phyloP scores from a whole-genome alignment of 139 green algal species.

The Picochlorum sp. region DNA sequence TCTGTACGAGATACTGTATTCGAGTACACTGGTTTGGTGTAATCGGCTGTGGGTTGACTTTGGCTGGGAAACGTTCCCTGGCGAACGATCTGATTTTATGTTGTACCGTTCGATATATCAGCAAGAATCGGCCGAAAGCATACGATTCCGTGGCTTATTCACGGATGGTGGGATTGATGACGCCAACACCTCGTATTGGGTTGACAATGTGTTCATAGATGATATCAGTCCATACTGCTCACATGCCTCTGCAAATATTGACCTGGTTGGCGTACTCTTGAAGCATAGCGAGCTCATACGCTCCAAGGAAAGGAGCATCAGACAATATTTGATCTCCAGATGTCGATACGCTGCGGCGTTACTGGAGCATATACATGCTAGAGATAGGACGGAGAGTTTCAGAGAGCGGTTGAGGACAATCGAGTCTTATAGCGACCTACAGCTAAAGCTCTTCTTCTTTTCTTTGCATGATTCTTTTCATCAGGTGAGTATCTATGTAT shows the following conservation, averaged over 20 bases:
- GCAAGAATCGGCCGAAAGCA: not conserved
- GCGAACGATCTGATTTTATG: not conserved
- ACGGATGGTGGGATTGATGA: slow-evolving; percentile 1
- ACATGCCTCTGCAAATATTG: slow-evolving; percentile 6
- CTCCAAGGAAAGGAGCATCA: not conserved
- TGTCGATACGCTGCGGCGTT: slow-evolving; percentile 10
- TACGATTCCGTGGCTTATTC: slow-evolving; percentile 8
- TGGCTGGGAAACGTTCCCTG: not conserved
- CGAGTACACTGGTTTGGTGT: slow-evolving; percentile 2
- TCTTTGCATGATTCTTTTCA: not conserved
- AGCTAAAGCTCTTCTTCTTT: slow-evolving; percentile 6
- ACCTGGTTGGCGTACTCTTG: not conserved
- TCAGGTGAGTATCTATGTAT: not conserved
- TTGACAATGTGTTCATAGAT: slow-evolving; percentile 11
- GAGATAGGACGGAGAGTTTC: not conserved
- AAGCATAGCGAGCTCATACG: not conserved
- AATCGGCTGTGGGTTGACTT: slow-evolving; percentile 4
- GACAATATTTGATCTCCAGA: not conserved
- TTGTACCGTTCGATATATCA: not conserved
- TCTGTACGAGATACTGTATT: slow-evolving; percentile 4
- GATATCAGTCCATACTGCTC: slow-evolving; percentile 4
- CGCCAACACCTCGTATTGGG: slow-evolving; percentile 3
- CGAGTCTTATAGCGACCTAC: slow-evolving; percentile 1
- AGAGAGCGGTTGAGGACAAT: not conserved
- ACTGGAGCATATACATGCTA: slow-evolving; percentile 7